A percentile compares a stretch with the other conserved stretches of the same genome.
Evolutionary conservation across 2,329 filamentous ascomycete genomes (phyloP).

Genomic region (Onygenales sp.): DNA sequence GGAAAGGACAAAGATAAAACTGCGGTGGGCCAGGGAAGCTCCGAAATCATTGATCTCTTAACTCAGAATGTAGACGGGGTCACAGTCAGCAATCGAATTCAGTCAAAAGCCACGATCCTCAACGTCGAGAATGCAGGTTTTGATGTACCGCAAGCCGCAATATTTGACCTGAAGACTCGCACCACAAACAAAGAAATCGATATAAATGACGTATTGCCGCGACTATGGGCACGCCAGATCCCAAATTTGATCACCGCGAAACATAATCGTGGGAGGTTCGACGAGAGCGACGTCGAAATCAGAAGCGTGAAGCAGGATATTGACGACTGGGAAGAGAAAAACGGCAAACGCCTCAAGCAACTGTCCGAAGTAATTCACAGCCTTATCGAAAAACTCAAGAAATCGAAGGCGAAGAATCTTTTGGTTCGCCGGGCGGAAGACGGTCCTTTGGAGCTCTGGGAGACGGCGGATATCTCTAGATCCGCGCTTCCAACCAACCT

Average conservation of each 20-base stretch:
- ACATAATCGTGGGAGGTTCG: constrained; percentile 36
- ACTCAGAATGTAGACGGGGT: neutral
- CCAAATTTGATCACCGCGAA: constrained; percentile 44
- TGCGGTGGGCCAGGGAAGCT: neutral
- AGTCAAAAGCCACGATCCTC: neutral
- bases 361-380: constrained; percentile 2
- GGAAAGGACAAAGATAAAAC: neutral
- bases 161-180: constrained; percentile 47
- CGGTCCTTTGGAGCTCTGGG: constrained; percentile 3
- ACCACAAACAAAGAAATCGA: constrained; percentile 25
- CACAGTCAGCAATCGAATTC: neutral
- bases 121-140: constrained; percentile 4
- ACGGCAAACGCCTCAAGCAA: constrained; percentile 17
- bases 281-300: constrained; percentile 27
- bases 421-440: neutral
- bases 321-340: constrained; percentile 33
- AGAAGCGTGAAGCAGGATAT: constrained; percentile 28
- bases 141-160: constrained; percentile 31
- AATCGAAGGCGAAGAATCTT: neutral
- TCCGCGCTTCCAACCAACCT: constrained; percentile 4
- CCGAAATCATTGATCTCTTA: neutral
- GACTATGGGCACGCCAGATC: constrained; percentile 43
- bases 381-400: constrained; percentile 1
- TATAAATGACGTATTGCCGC: constrained; percentile 32
- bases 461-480: neutral